A percentile compares a stretch with the other conserved stretches of the same genome.
phyloP scores from a whole-genome alignment of 1,284 basidiomycete genomes.

The Boletellus dicymbophilus region DNA sequence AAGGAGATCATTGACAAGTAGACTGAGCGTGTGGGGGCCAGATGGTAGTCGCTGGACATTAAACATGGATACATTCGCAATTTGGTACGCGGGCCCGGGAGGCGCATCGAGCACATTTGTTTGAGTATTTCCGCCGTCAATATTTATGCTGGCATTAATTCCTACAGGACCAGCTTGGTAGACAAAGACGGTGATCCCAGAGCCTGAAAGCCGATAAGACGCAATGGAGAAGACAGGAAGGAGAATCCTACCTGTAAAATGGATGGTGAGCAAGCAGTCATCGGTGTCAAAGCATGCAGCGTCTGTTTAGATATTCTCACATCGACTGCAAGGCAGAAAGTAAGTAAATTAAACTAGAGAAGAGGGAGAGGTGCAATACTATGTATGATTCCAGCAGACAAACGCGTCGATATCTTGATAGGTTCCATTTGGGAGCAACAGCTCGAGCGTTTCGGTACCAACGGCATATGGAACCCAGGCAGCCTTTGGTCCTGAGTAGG shows the following conservation, averaged over 20 bases:
- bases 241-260: slow-evolving; percentile 19
- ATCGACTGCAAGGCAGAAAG: slow-evolving; percentile 12
- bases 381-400: slow-evolving; percentile 25
- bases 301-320: slow-evolving; percentile 19
- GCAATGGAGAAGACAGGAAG: neutral
- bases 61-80: slow-evolving; percentile 27
- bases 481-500: slow-evolving; percentile 23
- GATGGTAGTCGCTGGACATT: slow-evolving; percentile 17
- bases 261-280: slow-evolving; percentile 19
- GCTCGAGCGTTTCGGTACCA: slow-evolving; percentile 9
- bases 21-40: slow-evolving; percentile 12
- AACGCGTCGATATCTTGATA: slow-evolving; percentile 20
- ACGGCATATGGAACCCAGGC: slow-evolving; percentile 20
- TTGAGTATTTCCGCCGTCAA: slow-evolving; percentile 10
- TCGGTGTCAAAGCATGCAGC: slow-evolving; percentile 22
- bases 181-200: slow-evolving; percentile 23
- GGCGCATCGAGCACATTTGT: slow-evolving; percentile 18
- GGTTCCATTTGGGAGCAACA: slow-evolving; percentile 23
- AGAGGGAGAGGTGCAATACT: slow-evolving; percentile 9
- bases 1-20: slow-evolving; percentile 17
- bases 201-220: slow-evolving; percentile 10
- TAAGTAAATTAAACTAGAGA: neutral
- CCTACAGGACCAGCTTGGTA: slow-evolving; percentile 23
- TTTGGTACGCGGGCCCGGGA: slow-evolving; percentile 17
- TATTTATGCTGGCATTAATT: slow-evolving; percentile 22